Conservation (phyloP, 345 rosid species). For the Salix caprea region DNA sequence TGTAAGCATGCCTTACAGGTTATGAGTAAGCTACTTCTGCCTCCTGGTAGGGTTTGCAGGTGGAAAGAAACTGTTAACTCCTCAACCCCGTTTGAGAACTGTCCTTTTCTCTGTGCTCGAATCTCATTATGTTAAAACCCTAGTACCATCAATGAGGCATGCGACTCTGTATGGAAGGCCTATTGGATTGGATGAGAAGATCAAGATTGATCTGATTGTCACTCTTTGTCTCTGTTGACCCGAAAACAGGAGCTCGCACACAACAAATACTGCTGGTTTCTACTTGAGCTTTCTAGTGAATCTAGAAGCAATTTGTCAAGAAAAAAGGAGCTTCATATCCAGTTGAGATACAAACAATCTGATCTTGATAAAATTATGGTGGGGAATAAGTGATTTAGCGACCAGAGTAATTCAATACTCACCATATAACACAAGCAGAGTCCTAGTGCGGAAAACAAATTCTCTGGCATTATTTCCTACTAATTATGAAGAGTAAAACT, state of each 20-base stretch:
- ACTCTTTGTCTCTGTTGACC: constrained; percentile 82
- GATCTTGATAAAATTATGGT: too few relatives aligned
- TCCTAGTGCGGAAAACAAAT: background rate
- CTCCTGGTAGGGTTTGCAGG: constrained; percentile 21
- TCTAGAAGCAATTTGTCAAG: background rate
- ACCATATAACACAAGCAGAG: too few relatives aligned
- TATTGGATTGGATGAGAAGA: constrained; percentile 70
- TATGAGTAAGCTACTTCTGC: background rate
- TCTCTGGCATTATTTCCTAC: background rate
- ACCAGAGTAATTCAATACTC: too few relatives aligned
- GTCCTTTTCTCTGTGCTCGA: constrained; percentile 83
- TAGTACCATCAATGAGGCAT: constrained; percentile 55
- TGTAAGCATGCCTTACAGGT: background rate
- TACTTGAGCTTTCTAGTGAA: background rate
- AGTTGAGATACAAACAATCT: too few relatives aligned
- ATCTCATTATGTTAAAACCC: constrained; percentile 39
- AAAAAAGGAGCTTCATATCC: too few relatives aligned
- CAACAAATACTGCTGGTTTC: background rate
- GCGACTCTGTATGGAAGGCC: constrained; percentile 80
- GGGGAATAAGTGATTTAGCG: too few relatives aligned
- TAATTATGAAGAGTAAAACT: background rate
- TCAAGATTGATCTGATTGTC: constrained; percentile 72
- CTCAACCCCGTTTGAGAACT: constrained; percentile 59
- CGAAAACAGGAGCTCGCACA: constrained; percentile 59
- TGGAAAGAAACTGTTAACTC: constrained; percentile 76